Conservation (phyloP, 2,329 filamentous ascomycete species). For the Diaporthe citriasiana region DNA sequence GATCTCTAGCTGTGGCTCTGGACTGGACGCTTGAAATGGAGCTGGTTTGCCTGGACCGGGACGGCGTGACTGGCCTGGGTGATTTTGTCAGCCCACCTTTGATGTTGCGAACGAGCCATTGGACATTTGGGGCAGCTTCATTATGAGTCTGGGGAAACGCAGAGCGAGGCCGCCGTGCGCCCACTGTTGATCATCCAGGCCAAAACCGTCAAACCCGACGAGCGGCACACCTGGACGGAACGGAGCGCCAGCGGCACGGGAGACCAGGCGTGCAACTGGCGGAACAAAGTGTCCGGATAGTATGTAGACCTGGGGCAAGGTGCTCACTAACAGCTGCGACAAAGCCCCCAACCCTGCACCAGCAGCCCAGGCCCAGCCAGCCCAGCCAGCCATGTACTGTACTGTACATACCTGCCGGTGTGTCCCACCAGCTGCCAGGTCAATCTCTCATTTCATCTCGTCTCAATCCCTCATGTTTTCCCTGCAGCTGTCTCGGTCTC, state of each 20-base stretch:
- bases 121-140: no score
- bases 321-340: no score
- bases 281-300: slow-evolving; percentile 20
- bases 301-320: not conserved
- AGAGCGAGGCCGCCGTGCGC: no score
- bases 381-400: no score
- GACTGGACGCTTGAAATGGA: not conserved
- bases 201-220: not conserved
- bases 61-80: not conserved
- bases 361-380: not conserved
- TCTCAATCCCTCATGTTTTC: not conserved
- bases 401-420: no score
- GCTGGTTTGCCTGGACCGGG: not conserved
- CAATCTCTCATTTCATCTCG: not conserved
- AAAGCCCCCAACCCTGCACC: no score
- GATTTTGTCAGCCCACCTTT: not conserved
- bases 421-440: no score
- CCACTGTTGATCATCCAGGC: slow-evolving; percentile 7
- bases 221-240: slow-evolving; percentile 6
- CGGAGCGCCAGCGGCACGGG: not conserved
- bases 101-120: no score
- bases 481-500: slow-evolving; percentile 10
- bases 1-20: not conserved
- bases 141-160: no score
- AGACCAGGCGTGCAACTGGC: not conserved